A percentile compares a stretch with the other conserved stretches of the same genome.
phyloP scores from a whole-genome alignment of 2,329 filamentous ascomycete genomes.

The Zymoseptoria crescenta region DNA sequence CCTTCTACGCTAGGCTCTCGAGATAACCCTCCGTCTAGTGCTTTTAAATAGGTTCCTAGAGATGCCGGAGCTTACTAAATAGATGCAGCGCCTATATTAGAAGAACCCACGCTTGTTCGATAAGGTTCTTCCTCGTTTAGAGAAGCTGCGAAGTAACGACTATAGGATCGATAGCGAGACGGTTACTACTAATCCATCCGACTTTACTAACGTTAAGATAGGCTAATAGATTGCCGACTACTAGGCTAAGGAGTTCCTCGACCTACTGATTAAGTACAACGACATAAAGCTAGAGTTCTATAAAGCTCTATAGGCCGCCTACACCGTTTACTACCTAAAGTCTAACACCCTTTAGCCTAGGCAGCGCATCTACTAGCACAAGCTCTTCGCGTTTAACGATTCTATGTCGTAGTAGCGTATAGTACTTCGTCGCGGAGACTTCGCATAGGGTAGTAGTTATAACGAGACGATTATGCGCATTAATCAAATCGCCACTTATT shows the following conservation, averaged over 20 bases:
- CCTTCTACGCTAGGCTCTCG: not conserved
- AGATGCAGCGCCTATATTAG: not conserved
- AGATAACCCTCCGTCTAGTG: not conserved
- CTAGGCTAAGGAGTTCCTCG: not conserved
- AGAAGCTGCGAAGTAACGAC: not conserved
- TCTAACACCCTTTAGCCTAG: not conserved
- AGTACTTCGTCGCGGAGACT: not conserved
- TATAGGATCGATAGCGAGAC: not conserved
- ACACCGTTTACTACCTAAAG: not conserved
- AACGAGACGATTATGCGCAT: not conserved
- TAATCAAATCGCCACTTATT: not conserved
- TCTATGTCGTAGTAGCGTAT: not conserved
- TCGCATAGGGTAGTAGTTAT: not conserved
- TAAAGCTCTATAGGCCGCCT: not conserved
- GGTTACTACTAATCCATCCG: not conserved
- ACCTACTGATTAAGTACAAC: not conserved
- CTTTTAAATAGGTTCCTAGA: not conserved
- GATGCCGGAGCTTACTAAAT: not conserved
- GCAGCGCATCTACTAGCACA: not conserved
- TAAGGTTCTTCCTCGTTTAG: not conserved
- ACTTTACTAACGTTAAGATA: not conserved
- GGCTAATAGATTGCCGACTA: not conserved
- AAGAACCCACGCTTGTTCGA: not conserved
- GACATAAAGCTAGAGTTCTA: not conserved
- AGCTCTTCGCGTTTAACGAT: not conserved